Conservation (phyloP, 169 alveolate genomes). For the Cryptosporidium ubiquitum region DNA sequence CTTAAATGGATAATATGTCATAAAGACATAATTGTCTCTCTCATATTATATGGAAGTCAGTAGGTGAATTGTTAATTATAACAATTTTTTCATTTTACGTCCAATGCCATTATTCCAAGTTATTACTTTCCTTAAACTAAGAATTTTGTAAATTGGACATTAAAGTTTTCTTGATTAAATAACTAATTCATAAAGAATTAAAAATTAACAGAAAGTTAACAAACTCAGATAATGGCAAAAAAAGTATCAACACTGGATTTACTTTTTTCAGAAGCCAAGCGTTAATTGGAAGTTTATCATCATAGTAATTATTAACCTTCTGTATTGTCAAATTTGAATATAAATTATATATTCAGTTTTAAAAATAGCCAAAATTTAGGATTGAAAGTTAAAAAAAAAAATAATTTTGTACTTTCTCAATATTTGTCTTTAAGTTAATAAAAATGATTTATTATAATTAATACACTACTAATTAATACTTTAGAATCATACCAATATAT, state of each 20-base stretch:
- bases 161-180: background rate
- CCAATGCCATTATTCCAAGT: slow-evolving; percentile 48
- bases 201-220: background rate
- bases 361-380: background rate
- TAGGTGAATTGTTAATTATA: slow-evolving; percentile 23
- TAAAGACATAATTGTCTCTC: background rate
- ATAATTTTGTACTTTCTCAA: too few species aligned
- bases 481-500: background rate
- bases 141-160: slow-evolving; percentile 38
- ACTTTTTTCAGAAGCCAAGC: slow-evolving; percentile 65
- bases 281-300: slow-evolving; percentile 69
- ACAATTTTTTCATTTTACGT: slow-evolving; percentile 2
- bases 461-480: background rate
- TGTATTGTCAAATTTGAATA: background rate
- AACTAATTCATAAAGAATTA: background rate
- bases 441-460: too few species aligned
- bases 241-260: slow-evolving; percentile 31
- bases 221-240: slow-evolving; percentile 47
- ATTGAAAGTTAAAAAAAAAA: background rate
- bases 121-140: slow-evolving; percentile 1
- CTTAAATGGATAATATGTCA: slow-evolving; percentile 66
- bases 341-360: background rate
- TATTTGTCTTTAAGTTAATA: too few species aligned
- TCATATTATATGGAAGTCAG: slow-evolving; percentile 69
- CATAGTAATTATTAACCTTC: slow-evolving; percentile 11